A percentile compares a stretch with the other conserved stretches of the same genome.
Evolutionary conservation across 2,329 filamentous ascomycete species (phyloP).

Genomic region (Myotisia sp.): DNA sequence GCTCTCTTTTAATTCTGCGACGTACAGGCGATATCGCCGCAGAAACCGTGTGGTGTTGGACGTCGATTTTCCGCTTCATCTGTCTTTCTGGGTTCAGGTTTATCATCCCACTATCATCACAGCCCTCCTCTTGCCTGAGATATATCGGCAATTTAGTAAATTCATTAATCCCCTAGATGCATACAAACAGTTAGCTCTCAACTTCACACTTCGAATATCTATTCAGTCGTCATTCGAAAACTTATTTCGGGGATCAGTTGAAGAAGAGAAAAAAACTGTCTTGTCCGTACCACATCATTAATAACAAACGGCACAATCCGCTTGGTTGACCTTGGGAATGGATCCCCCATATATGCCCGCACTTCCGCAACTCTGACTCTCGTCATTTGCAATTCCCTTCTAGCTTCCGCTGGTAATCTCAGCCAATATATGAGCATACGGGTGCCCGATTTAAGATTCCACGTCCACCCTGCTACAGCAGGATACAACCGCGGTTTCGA

Average conservation of each 20-base stretch:
- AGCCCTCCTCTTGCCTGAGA: not conserved
- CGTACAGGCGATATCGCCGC: too few relatives aligned
- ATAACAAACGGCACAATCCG: conserved; percentile 29
- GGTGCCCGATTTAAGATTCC: conserved; percentile 64
- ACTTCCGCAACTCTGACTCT: conserved; percentile 48
- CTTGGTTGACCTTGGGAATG: conserved; percentile 17
- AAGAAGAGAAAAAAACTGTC: not conserved
- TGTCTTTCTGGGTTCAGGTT: too few relatives aligned
- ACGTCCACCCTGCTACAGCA: conserved; percentile 58
- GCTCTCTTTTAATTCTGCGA: too few relatives aligned
- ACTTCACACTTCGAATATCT: too few relatives aligned
- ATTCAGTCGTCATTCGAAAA: too few relatives aligned
- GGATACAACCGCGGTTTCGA: conserved; percentile 55
- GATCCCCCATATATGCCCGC: conserved; percentile 44
- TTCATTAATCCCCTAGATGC: conserved; percentile 1
- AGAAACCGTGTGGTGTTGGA: too few relatives aligned
- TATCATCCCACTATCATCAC: not conserved
- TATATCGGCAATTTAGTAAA: conserved; percentile 1
- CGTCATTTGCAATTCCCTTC: conserved; percentile 30
- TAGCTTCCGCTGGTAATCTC: conserved; percentile 37
- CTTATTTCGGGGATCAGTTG: not conserved
- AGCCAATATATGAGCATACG: conserved; percentile 68
- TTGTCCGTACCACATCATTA: conserved; percentile 17
- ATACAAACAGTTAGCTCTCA: too few relatives aligned
- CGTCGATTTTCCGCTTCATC: conserved; percentile 3